These are phyloP conservation scores for Trichophyton rubrum DNA, from an alignment of 2,329 filamentous ascomycete species.

Conservation along the genomic window DNA sequence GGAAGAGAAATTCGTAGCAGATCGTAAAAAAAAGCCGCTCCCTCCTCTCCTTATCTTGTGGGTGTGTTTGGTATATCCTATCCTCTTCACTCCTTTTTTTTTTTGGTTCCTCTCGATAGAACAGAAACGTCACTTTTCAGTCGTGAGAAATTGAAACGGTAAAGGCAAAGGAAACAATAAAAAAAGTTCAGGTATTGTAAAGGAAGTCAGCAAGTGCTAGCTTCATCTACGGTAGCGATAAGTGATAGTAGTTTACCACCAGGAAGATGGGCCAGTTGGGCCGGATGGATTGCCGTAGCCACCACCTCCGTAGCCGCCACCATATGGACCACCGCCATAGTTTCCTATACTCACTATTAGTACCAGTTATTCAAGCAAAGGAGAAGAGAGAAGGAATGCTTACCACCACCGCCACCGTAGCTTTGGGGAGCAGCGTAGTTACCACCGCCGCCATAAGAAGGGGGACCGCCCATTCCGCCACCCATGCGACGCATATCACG, in stretches of 20 bases:
- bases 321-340: neutral
- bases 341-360: neutral
- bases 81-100: neutral
- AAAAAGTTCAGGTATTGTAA: neutral
- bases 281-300: slow-evolving; percentile 39
- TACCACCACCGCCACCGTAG: slow-evolving; percentile 20
- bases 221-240: neutral
- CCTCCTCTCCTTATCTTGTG: slow-evolving; percentile 8
- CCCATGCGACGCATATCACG: slow-evolving; percentile 74
- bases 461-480: slow-evolving; percentile 21
- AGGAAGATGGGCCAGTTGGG: slow-evolving; percentile 39
- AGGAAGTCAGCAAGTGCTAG: neutral
- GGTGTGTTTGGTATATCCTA: neutral
- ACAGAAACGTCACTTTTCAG: slow-evolving; percentile 7
- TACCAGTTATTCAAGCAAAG: neutral
- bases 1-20: slow-evolving; percentile 29
- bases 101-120: neutral
- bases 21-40: slow-evolving; percentile 34
- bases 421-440: slow-evolving; percentile 15
- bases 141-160: slow-evolving; percentile 24
- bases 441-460: slow-evolving; percentile 7
- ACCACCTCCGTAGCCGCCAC: slow-evolving; percentile 26
- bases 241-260: slow-evolving; percentile 33
- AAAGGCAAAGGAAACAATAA: slow-evolving; percentile 15
- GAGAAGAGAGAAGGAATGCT: neutral